Base-by-base conservation (phyloP, 2,329 filamentous ascomycete genomes). In the Epichloe uncinata region DNA sequence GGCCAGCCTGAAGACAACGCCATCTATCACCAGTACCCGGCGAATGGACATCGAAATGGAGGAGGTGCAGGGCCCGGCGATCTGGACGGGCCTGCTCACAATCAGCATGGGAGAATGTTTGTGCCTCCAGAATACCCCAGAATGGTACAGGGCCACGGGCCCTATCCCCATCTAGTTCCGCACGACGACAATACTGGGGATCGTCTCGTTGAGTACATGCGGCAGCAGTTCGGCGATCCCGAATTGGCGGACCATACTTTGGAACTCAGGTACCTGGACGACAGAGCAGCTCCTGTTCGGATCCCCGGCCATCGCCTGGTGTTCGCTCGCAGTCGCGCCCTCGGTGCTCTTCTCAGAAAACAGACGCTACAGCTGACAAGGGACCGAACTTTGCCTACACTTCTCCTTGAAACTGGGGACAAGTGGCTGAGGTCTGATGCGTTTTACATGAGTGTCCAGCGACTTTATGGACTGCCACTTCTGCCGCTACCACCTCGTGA, bases 401-500 rank as follows among this genome's bases (percentile, higher is more conserved):
- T 64, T 53, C 59, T 71, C 3, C 62, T 82, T 16, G 68, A 74
- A 54, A 69, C 72, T 4, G 66, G 70, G 48, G 75, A 77, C 60
- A 68, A 70, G 34, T 79, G 74, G 64, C 61, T 81, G 30, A 71
- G 73, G 22, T 69, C 74, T 3, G 75, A 81, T 57, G 68, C 74
- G 1, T 80, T 81, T 60, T 75, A 73, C 63, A 72, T 72, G 60
- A 74, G 75, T 2, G 65, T 77, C n/a, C 77, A 80, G 57, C 69
- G 72, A 42, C 66, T 82, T 4, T 82, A 82, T 54, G 73, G 77
- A 33, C 68, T 71, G 50, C 72, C 74, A 0, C 66, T 81, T 5
- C 65, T 78, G 35, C 60, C 58, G 5, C 59, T 65, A 2, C 65
- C 62, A 1, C 61, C 60, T 26, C 60, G 56, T 26, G 55, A 54